Percentiles rank a stretch among this genome's conserved stretches.
phyloP scores from a whole-genome alignment of 768 basidiomycete genomes.

The Tulasnella sp. region DNA sequence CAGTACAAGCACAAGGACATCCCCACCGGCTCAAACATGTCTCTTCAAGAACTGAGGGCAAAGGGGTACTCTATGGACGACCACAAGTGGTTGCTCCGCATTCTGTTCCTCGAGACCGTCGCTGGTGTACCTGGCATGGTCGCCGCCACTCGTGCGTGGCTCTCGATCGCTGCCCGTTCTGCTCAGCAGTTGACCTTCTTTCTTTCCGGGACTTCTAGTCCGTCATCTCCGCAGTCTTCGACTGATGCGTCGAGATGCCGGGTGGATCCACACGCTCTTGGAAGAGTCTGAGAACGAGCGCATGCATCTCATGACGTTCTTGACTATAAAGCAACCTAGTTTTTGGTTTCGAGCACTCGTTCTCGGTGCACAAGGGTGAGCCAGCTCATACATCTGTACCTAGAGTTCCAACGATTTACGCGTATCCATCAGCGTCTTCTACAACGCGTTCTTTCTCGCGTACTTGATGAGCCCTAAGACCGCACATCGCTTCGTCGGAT shows the following conservation, averaged over 20 bases:
- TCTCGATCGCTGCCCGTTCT: neutral
- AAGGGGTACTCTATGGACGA: conserved; percentile 65
- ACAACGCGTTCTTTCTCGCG: conserved; percentile 59
- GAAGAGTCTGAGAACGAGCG: conserved; percentile 97
- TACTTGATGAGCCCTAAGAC: conserved; percentile 45
- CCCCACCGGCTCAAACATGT: conserved; percentile 50
- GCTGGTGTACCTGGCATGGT: conserved; percentile 97
- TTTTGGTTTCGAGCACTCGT: conserved; percentile 70
- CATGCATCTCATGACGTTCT: conserved; percentile 96
- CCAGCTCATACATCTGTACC: neutral
- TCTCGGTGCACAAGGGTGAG: conserved; percentile 72
- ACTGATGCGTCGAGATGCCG: conserved; percentile 53
- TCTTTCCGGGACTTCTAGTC: conserved; percentile 26
- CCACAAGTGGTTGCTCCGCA: conserved; percentile 61
- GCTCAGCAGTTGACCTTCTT: conserved; percentile 3
- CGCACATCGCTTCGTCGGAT: conserved; percentile 78
- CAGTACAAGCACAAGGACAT: conserved; percentile 69
- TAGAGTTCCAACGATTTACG: neutral
- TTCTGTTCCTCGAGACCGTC: conserved; percentile 71
- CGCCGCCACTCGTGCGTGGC: conserved; percentile 52
- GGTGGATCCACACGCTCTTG: conserved; percentile 87
- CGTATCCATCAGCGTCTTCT: conserved; percentile 41
- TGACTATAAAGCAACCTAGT: conserved; percentile 77
- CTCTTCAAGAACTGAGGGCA: conserved; percentile 59
- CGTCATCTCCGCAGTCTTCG: conserved; percentile 83